These are phyloP conservation scores for Sphaerulina populicola DNA, from an alignment of 2,329 filamentous ascomycete genomes.

Conservation along the genomic window DNA sequence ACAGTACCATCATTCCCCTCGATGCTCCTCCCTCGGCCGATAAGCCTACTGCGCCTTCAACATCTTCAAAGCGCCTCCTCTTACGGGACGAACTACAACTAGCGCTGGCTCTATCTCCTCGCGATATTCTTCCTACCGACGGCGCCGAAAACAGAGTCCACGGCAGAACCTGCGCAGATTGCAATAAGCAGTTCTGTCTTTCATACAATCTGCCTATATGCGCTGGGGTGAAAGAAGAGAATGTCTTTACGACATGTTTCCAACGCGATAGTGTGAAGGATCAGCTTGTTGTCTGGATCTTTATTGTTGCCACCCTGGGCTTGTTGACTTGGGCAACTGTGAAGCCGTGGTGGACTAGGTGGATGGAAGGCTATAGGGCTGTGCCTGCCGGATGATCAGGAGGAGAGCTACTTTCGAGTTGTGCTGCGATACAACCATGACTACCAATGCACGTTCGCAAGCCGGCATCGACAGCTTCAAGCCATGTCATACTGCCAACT, in stretches of 20 bases:
- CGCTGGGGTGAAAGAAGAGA: constrained; percentile 54
- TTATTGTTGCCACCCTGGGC: constrained; percentile 55
- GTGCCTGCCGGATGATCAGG: background rate
- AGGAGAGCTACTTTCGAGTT: background rate
- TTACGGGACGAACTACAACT: constrained; percentile 17
- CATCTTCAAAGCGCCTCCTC: constrained; percentile 10
- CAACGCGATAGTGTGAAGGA: constrained; percentile 62
- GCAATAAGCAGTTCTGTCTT: constrained; percentile 59
- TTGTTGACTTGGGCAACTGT: constrained; percentile 53
- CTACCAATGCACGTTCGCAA: background rate
- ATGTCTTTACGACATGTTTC: constrained; percentile 59
- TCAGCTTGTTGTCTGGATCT: constrained; percentile 56
- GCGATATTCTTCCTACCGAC: constrained; percentile 10
- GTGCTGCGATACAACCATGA: background rate
- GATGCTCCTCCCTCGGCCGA: constrained; percentile 37
- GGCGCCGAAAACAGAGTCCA: constrained; percentile 15
- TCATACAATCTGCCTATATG: constrained; percentile 55
- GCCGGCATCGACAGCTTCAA: background rate
- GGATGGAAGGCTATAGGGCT: constrained; percentile 14
- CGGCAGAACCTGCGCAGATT: constrained; percentile 52
- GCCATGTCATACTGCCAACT: too few relatives aligned
- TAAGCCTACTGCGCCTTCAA: constrained; percentile 13
- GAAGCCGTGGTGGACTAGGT: constrained; percentile 49
- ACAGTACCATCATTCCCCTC: constrained; percentile 60
- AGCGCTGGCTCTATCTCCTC: constrained; percentile 5